Base-by-base conservation (phyloP, 768 basidiomycete genomes). In the Steccherinum ochraceum region DNA sequence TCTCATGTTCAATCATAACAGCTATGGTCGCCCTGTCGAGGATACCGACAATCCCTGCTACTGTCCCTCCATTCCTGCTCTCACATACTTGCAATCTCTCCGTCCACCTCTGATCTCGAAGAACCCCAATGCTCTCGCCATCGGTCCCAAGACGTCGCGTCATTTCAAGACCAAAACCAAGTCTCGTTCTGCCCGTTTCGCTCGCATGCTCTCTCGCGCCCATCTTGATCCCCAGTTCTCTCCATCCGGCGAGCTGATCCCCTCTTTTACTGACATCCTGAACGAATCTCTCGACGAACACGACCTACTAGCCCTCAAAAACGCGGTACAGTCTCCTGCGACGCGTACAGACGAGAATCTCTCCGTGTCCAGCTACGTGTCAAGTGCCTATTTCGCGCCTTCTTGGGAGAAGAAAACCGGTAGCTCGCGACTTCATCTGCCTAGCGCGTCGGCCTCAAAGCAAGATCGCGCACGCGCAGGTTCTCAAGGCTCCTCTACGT, bases 41-140 rank as follows among this genome's bases (percentile, higher is more conserved):
- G 79, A 82, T 64, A 61, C 69, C n/a, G 66, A 76, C 23, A 83
- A 83, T 51, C 80, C 81, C 4, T 68, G 77, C 40, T 83, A 82
- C 63, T 83, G 81, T 53, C 79, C 81, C 12, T 58, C 69, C 20
- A 51, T 80, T 10, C 65, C 77, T 48, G 74, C 78, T 11, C 63
- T 69, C 45, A 61, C 68, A 24, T 82, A 75, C 60, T 64, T 81
- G 50, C 62, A 71, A 48, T 70, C 66, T 47, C 63, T 82, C 21
- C 74, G 73, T 57, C 49, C 54, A 45, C 61, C 58, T 49, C 50
- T 43, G 7, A 11, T 19, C 18, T 11, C 7, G 41, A 43, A 43
- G 19, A 43, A n/a, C 41, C 5, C 5, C 41, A 43, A 23, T n/a
- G 41, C 16, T 18, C 41, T n/a, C 16, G 5, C 16, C 10, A 39